phyloP scores from a whole-genome alignment of 1,284 basidiomycete genomes.

The Pyrrhoderma lamaoense region DNA sequence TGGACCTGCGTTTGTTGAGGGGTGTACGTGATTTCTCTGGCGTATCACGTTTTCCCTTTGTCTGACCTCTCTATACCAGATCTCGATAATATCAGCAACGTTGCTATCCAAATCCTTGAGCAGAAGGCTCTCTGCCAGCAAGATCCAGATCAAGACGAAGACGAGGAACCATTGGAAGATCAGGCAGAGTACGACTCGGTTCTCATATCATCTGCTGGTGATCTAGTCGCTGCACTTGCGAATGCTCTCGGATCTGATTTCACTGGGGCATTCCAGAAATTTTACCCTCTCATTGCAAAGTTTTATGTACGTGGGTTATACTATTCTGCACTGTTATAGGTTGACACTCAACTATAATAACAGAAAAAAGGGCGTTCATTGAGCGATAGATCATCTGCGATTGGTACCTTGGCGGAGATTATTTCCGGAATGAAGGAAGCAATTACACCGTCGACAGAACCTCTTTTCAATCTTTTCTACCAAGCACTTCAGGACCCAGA shows the following conservation, averaged over 20 bases:
- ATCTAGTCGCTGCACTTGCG: conserved; percentile 90
- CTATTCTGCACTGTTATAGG: neutral
- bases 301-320: conserved; percentile 68
- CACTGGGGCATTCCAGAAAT: conserved; percentile 73
- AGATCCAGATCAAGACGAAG: conserved; percentile 91
- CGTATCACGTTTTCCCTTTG: conserved; percentile 9
- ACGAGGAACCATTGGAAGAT: conserved; percentile 72
- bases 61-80: conserved; percentile 37
- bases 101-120: conserved; percentile 80
- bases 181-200: conserved; percentile 97
- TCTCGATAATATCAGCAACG: conserved; percentile 72
- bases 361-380: conserved; percentile 81
- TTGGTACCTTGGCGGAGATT: conserved; percentile 94
- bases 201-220: conserved; percentile 89
- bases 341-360: neutral
- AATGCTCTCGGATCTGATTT: conserved; percentile 84
- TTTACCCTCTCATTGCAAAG: conserved; percentile 86
- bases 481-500: conserved; percentile 81
- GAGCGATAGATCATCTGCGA: conserved; percentile 88
- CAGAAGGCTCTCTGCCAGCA: conserved; percentile 94
- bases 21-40: conserved; percentile 39
- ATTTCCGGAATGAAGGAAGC: conserved; percentile 87
- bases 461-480: conserved; percentile 80
- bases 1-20: conserved; percentile 78
- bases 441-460: conserved; percentile 82